Base-by-base conservation (phyloP, 768 basidiomycete genomes). In the Pleurotus salmoneostramineus region DNA sequence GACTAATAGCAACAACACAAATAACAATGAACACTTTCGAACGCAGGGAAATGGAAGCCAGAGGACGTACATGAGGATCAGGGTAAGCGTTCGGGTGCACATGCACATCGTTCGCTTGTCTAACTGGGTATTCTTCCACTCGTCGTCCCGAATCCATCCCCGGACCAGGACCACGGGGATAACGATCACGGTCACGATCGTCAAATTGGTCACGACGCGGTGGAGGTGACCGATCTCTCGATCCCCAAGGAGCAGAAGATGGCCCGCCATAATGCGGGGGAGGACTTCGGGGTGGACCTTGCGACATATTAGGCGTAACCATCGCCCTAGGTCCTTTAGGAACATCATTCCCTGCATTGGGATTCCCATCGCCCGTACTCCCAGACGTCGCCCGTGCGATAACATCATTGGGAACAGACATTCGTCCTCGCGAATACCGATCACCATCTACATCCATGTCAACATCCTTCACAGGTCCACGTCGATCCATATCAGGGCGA, bases 251-350 rank as follows among this genome's bases (percentile, higher is more conserved):
- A 2, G 44, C 36, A 52, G 10, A 50, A 27, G 51, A 40, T 14
- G 51, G 35, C 21, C 31, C 35, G n/a, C n/a, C n/a, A n/a, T n/a
- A n/a, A 11, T 44, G 35, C 11, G 46, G 60, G 4, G 51, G 36
- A 17, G 35, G 31, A 35, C 37, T 46, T n/a, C 49, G 43, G 6
- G 49, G 40, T 14, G 49, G 12, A 3, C 51, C 47, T 14, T 42
- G 36, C 50, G 62, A 17, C 44, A 60, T 15, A 43, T 44, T 32
- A 62, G 47, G 14, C 15, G 56, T 61, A 5, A 66, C 56, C 73
- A 72, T 71, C 6, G 71, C 71, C 52, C 74, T 59, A 17, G 72
- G 71, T 5, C 65, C 70, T 17, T 61, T 65, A 32, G 48, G 66
- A 5, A 59, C 58, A 6, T 50, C 60, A 36, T 44, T 57, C 21